Evolutionary conservation across 768 basidiomycete species (phyloP).

Genomic region (Suillus subalutaceus): DNA sequence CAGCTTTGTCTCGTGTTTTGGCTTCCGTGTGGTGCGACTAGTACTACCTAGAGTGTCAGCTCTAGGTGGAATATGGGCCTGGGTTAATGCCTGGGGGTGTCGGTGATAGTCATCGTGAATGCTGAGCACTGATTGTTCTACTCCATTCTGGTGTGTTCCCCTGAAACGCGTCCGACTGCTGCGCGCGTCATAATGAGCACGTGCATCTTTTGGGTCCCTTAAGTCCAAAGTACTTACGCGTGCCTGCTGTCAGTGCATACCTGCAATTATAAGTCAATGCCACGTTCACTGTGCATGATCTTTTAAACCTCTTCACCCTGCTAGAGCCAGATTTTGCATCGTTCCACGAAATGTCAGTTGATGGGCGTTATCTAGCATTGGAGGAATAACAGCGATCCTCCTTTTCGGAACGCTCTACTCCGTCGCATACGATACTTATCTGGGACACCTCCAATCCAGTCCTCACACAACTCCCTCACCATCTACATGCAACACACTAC

Average conservation of each 20-base stretch:
- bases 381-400: conserved; percentile 48
- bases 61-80: too few relatives aligned
- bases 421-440: conserved; percentile 63
- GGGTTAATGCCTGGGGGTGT: too few relatives aligned
- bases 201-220: not conserved
- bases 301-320: not conserved
- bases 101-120: too few relatives aligned
- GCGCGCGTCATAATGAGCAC: not conserved
- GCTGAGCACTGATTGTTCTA: too few relatives aligned
- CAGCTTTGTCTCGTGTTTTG: too few relatives aligned
- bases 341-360: not conserved
- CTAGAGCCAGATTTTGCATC: not conserved
- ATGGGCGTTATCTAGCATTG: conserved; percentile 39
- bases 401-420: conserved; percentile 69
- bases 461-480: conserved; percentile 70
- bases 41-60: too few relatives aligned
- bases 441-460: conserved; percentile 83
- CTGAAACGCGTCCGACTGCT: too few relatives aligned
- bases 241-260: not conserved
- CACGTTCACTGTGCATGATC: not conserved
- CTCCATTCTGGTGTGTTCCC: too few relatives aligned
- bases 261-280: not conserved
- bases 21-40: too few relatives aligned
- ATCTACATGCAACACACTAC: conserved; percentile 60
- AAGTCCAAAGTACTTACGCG: not conserved